Percentiles rank a stretch among this genome's conserved stretches.
Evolutionary conservation across 352 stramenopile genomes (phyloP).

Genomic region (Paralagenidium karlingii): DNA sequence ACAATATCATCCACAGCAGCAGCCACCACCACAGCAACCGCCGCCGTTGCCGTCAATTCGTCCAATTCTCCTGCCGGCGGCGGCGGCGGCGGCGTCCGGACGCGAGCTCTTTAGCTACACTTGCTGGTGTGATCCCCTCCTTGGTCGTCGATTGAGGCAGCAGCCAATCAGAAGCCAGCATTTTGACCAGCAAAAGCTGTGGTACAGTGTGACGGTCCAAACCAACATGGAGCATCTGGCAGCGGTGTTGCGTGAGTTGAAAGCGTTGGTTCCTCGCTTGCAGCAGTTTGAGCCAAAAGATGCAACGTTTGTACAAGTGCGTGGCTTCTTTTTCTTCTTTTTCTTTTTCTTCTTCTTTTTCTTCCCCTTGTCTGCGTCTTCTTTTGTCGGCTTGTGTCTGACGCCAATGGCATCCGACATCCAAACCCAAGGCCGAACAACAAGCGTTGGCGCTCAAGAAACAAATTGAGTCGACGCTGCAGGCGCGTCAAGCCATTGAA

Average conservation of each 20-base stretch:
- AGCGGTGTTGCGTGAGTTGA: constrained; percentile 26
- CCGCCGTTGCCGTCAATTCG: neutral
- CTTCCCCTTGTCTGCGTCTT: neutral
- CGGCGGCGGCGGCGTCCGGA: neutral
- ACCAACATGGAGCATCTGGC: constrained; percentile 16
- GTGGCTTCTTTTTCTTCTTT: neutral
- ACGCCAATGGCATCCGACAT: neutral
- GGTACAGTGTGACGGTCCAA: constrained; percentile 4
- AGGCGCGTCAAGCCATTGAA: constrained; percentile 36
- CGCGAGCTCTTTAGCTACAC: neutral
- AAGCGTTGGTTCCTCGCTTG: constrained; percentile 35
- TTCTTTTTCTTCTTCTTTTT: neutral
- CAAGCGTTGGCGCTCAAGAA: constrained; percentile 30
- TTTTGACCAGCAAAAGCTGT: constrained; percentile 25
- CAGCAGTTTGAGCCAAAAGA: constrained; percentile 42
- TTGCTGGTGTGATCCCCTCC: constrained; percentile 9
- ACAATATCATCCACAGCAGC: neutral
- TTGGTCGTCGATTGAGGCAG: constrained; percentile 24
- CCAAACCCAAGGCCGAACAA: constrained; percentile 25
- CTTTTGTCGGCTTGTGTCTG: neutral
- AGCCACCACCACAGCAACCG: constrained; percentile 9
- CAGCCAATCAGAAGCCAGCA: constrained; percentile 44
- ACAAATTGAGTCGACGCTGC: constrained; percentile 31
- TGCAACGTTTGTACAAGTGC: constrained; percentile 42
- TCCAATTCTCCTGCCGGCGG: neutral